A percentile compares a stretch with the other conserved stretches of the same genome.
Evolutionary conservation across 305 asterid genomes (phyloP).

Genomic region (Solanum chacoense): DNA sequence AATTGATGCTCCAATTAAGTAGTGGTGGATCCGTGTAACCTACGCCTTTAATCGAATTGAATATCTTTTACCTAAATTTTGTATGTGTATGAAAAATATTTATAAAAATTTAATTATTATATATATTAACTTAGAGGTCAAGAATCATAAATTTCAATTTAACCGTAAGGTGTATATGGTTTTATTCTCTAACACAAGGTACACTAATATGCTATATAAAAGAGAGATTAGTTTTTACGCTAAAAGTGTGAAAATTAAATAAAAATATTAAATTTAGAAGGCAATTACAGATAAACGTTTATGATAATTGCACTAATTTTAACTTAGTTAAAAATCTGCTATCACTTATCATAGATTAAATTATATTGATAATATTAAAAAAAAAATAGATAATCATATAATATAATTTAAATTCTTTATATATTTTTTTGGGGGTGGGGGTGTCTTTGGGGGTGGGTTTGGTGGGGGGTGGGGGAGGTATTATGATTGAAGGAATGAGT

Average conservation of each 20-base stretch:
- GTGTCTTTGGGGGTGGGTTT: not conserved
- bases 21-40: not conserved
- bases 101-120: too few relatives aligned
- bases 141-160: not conserved
- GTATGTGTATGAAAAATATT: too few relatives aligned
- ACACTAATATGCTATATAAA: not conserved
- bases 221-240: not conserved
- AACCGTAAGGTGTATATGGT: not conserved
- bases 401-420: not conserved
- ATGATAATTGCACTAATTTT: not conserved
- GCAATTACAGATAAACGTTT: not conserved
- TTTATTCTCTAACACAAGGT: not conserved
- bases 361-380: not conserved
- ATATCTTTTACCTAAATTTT: not conserved
- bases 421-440: not conserved
- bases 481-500: conserved; percentile 63
- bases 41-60: not conserved
- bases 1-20: not conserved
- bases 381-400: not conserved
- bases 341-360: not conserved
- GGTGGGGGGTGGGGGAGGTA: not conserved
- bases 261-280: not conserved
- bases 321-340: not conserved
- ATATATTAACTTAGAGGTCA: not conserved
- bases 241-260: not conserved